Conservation (phyloP, 139 green algal genomes). For the Desmodesmus armatus region DNA sequence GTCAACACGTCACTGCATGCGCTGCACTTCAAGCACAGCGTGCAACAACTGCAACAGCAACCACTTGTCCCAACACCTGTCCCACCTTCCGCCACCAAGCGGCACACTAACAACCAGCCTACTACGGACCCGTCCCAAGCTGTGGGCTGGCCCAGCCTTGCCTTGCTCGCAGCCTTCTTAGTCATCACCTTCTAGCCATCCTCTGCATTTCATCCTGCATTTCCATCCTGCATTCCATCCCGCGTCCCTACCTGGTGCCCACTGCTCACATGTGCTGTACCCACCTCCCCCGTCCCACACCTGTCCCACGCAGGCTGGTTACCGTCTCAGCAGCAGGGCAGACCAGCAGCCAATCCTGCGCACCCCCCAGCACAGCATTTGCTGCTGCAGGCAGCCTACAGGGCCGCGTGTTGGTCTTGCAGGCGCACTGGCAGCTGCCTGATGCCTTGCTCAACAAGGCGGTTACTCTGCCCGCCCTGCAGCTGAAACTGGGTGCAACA, state of each 20-base stretch:
- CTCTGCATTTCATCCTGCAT: background rate
- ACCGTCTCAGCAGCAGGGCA: background rate
- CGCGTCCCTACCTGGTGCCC: background rate
- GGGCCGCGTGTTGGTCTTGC: constrained; percentile 5
- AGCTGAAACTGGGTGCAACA: background rate
- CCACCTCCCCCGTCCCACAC: background rate
- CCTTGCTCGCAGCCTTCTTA: background rate
- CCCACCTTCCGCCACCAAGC: background rate
- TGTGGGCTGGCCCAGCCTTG: background rate
- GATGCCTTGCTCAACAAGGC: background rate
- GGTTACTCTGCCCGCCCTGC: background rate
- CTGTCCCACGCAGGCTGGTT: background rate
- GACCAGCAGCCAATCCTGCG: background rate
- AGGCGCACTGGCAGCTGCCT: constrained; percentile 25
- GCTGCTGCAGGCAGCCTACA: background rate
- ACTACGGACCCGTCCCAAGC: background rate
- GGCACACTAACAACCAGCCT: background rate
- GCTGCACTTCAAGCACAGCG: background rate
- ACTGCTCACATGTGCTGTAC: background rate
- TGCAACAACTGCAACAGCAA: background rate
- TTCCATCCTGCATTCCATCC: background rate
- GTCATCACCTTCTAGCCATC: background rate
- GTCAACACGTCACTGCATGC: background rate
- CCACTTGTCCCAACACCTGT: background rate
- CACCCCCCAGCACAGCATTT: constrained; percentile 22